Conservation (phyloP, 495 filamentous ascomycete genomes). For the Haplographium delicatum region DNA sequence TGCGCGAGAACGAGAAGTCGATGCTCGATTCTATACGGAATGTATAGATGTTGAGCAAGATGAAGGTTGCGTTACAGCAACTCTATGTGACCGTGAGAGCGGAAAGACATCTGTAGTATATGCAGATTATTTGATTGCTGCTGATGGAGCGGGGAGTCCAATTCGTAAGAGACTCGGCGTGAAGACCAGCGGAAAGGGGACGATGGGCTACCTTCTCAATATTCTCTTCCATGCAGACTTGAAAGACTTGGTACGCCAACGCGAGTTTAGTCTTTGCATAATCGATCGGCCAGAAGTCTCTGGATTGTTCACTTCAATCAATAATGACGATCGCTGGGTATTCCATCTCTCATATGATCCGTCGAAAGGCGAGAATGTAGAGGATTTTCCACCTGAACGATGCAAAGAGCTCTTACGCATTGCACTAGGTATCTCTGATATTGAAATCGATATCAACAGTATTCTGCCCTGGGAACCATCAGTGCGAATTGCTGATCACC, state of each 20-base stretch:
- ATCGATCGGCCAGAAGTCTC: conserved; percentile 35
- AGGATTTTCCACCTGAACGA: conserved; percentile 23
- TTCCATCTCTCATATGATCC: conserved; percentile 37
- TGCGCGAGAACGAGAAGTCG: conserved; percentile 29
- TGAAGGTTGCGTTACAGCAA: conserved; percentile 4
- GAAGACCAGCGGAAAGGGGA: conserved; percentile 25
- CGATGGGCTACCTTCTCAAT: conserved; percentile 34
- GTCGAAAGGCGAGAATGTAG: conserved; percentile 22
- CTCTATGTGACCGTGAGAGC: conserved; percentile 1
- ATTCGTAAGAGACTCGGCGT: conserved; percentile 8
- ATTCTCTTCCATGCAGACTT: conserved; percentile 35
- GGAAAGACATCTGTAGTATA: not conserved
- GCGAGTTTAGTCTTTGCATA: conserved; percentile 29
- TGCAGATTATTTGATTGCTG: conserved; percentile 16
- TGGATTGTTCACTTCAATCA: conserved; percentile 34
- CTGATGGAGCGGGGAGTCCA: conserved; percentile 14
- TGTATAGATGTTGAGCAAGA: conserved; percentile 14
- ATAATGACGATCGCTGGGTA: conserved; percentile 39
- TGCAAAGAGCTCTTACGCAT: conserved; percentile 30
- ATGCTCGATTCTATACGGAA: conserved; percentile 24
- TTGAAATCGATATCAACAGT: conserved; percentile 31
- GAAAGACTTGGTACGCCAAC: conserved; percentile 19
- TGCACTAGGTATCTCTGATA: conserved; percentile 34
- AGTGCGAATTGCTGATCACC: conserved; percentile 37
- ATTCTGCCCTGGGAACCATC: conserved; percentile 40